These are phyloP conservation scores for Saccharomyces paradoxus DNA, from an alignment of 805 yeast genomes.

Conservation along the genomic window DNA sequence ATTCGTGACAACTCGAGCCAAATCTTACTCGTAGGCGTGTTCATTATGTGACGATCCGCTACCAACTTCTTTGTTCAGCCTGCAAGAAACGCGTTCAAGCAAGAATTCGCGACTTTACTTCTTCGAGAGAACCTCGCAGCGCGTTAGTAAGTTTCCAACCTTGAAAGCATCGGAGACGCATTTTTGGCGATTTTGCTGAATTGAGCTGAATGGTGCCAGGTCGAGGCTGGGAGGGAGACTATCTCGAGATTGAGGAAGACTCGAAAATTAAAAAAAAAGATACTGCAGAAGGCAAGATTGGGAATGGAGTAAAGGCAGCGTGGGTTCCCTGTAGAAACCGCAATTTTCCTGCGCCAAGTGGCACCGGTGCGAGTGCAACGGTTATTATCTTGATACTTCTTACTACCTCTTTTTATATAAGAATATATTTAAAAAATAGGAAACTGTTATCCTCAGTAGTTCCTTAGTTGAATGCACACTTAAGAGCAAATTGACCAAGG, in stretches of 20 bases:
- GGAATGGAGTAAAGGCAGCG: neutral
- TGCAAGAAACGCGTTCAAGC: neutral
- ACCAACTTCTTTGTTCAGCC: neutral
- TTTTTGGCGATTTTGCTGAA: neutral
- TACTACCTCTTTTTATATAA: neutral
- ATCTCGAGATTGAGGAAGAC: neutral
- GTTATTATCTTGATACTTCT: neutral
- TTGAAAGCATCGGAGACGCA: neutral
- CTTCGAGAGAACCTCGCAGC: neutral
- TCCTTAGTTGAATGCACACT: neutral
- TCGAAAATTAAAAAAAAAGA: neutral
- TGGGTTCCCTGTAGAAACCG: neutral
- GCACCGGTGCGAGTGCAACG: neutral
- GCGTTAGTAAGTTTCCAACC: neutral
- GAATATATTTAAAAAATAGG: neutral
- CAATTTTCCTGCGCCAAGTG: neutral
- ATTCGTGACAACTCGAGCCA: neutral
- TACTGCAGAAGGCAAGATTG: neutral
- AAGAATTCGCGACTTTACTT: neutral
- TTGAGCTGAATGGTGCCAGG: neutral
- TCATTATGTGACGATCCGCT: neutral
- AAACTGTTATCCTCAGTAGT: neutral
- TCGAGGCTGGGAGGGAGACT: neutral
- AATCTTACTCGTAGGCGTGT: neutral
- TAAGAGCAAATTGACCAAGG: neutral